phyloP scores from a whole-genome alignment of 805 yeast species.

The Candida succiphila region DNA sequence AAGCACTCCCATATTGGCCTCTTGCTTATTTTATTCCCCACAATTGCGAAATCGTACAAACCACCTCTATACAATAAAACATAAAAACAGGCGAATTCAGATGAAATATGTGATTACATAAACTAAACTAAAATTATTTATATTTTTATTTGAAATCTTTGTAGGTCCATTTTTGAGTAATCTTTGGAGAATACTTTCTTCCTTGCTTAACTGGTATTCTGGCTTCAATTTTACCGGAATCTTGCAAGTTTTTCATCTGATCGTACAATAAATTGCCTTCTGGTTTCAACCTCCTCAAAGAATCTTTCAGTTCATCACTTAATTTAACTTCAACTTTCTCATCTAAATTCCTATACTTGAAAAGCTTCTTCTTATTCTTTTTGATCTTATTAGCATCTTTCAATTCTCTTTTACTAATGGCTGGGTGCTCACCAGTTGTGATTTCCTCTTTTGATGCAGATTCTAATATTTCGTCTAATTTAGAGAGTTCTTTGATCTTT shows the following conservation, averaged over 20 bases:
- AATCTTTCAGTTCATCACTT: conserved; percentile 79
- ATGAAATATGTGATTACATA: neutral
- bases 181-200: conserved; percentile 60
- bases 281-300: conserved; percentile 74
- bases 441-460: conserved; percentile 27
- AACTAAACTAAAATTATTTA: neutral
- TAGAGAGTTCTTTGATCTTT: conserved; percentile 50
- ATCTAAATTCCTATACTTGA: conserved; percentile 32
- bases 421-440: conserved; percentile 2
- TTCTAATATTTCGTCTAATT: conserved; percentile 35
- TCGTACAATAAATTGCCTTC: conserved; percentile 86
- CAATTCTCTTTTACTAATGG: conserved; percentile 6
- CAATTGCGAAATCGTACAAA: no score
- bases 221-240: conserved; percentile 79
- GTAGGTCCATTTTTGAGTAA: conserved; percentile 88
- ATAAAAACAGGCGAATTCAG: neutral
- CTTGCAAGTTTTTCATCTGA: conserved; percentile 71
- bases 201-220: conserved; percentile 60
- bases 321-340: conserved; percentile 66
- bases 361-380: conserved; percentile 25
- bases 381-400: conserved; percentile 14
- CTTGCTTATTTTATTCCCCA: no score
- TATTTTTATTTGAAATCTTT: conserved; percentile 62
- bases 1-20: no score
- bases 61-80: neutral